phyloP scores from a whole-genome alignment of 495 filamentous ascomycete species.

The Annulohypoxylon nitens region DNA sequence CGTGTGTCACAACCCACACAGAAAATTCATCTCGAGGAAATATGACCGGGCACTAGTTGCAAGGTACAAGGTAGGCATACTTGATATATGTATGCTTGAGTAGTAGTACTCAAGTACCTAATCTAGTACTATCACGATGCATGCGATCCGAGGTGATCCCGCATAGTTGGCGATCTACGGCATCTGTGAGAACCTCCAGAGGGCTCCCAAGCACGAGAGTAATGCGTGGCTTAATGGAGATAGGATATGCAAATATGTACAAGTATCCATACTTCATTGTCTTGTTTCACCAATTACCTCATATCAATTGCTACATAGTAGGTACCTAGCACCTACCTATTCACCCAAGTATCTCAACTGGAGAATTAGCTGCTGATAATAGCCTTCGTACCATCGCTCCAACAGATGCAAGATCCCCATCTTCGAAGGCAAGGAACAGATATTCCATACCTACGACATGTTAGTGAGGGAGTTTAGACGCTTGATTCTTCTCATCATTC shows the following conservation, averaged over 20 bases:
- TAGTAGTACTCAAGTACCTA: neutral
- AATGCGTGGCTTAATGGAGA: neutral
- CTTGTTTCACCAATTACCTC: neutral
- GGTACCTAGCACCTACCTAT: neutral
- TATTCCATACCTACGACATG: constrained; percentile 43
- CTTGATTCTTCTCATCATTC: constrained; percentile 42
- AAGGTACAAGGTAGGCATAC: neutral
- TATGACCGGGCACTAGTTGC: neutral
- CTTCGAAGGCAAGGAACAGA: neutral
- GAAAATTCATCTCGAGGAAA: neutral
- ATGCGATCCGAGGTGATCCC: constrained; percentile 4
- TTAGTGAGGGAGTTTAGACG: constrained; percentile 53
- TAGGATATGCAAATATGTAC: neutral
- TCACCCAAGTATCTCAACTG: neutral
- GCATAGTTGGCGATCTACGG: neutral
- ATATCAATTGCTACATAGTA: neutral
- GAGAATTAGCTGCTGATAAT: neutral
- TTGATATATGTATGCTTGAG: neutral
- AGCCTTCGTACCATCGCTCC: neutral
- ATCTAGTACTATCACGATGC: neutral
- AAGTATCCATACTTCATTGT: neutral
- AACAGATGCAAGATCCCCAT: neutral
- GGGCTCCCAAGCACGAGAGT: neutral
- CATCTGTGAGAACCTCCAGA: neutral
- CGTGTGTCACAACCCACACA: neutral